Base-by-base conservation (phyloP, 2,329 filamentous ascomycete genomes). In the Cadophora malorum region DNA sequence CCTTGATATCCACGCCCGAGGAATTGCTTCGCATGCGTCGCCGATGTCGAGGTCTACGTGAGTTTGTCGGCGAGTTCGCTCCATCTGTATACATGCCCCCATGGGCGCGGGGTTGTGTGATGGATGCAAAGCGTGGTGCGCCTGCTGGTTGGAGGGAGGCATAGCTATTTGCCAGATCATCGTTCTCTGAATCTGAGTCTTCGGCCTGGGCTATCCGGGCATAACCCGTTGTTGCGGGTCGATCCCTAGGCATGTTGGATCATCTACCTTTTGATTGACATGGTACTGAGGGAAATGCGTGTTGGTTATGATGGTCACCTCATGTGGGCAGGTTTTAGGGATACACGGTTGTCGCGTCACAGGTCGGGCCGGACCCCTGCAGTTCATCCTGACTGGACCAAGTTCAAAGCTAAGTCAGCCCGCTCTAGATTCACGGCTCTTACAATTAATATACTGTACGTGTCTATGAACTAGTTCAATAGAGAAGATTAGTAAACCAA, bases 1-100 rank as follows among this genome's bases (percentile, higher is more conserved):
- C 96, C 79, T 98, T 98, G 78, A 99, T 92, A 77, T 99, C 96
- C 21, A 99, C 95, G 3, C 94, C 95, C 23, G 93, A 93, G 75
- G 81, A 86, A 76, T 94, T 96, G 77, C 92, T 91, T 71, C 89
- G 85, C 69, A 83, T 81, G 70, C 84, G 81, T 75, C 76, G 73
- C 79, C 85, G 74, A 77, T 81, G 74, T 81, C 83, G 77, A 74
- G 81, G 74, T 81, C 80, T 81, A 74, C 83, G 83, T 73, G 79
- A 77, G 68, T 80, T 76, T 47, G 79, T 77, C 19, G 81, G 78
- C 10, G 79, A 79, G 61, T 72, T 76, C 52, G 70, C 69, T 19
- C 78, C 79, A 67, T 81, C 78, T 47, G 85, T 85, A 67, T 84
- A 81, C 84, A 90, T 88, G 77, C 83, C 85, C 64, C 86, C 87